Conservation (phyloP, 129 eudicot species). For the Heracleum sosnowskyi region DNA sequence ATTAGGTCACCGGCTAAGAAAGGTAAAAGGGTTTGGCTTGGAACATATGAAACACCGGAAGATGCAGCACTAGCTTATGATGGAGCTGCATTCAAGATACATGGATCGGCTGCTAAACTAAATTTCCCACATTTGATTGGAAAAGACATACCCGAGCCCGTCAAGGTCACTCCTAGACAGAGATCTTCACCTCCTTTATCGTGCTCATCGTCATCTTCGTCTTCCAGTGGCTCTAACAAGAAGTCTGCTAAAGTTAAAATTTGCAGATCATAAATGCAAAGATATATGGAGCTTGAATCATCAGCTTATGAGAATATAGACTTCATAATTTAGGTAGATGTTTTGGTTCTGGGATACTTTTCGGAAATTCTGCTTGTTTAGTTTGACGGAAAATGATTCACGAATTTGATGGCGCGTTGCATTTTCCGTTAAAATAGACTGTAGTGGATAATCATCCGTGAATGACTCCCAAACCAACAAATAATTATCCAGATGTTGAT, state of each 20-base stretch:
- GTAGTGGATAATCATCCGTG: neutral
- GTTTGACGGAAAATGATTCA: constrained; percentile 1
- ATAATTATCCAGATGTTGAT: neutral
- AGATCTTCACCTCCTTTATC: neutral
- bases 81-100: constrained; percentile 8
- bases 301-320: neutral
- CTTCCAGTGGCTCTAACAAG: constrained; percentile 2
- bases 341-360: neutral
- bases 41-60: constrained; percentile 11
- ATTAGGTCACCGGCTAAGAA: constrained; percentile 13
- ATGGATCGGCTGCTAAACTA: constrained; percentile 8
- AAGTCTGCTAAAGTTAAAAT: constrained; percentile 1
- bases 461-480: neutral
- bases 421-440: constrained; percentile 1
- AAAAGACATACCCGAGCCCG: neutral
- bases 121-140: constrained; percentile 14
- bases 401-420: too few species aligned
- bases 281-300: neutral
- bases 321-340: neutral
- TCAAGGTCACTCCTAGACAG: constrained; percentile 9
- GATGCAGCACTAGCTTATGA: constrained; percentile 13
- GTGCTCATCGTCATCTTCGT: neutral
- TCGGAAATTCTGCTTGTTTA: neutral
- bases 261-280: neutral
- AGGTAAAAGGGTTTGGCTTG: constrained; percentile 14